Percentiles rank a stretch among this genome's conserved stretches.
These are phyloP conservation scores for Backusella mclennaniae DNA, from an alignment of 192 early-diverging fungal genomes.

Conservation along the genomic window DNA sequence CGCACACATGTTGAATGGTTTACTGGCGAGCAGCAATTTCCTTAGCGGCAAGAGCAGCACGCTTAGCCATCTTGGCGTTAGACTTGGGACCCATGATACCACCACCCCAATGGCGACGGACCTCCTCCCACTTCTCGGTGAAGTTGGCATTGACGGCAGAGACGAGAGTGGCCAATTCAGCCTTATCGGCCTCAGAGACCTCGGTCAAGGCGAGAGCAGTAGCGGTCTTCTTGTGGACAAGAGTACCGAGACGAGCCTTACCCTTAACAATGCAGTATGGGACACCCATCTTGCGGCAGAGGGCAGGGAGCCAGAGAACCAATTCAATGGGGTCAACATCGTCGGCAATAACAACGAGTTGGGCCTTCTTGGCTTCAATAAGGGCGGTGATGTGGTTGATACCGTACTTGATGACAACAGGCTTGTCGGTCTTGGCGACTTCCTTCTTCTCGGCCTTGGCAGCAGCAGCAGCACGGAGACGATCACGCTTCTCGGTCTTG, in stretches of 20 bases:
- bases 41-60: conserved; percentile 55
- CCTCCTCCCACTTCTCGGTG: conserved; percentile 92
- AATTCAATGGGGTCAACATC: conserved; percentile 99
- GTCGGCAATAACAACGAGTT: conserved; percentile 98
- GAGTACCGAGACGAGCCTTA: conserved; percentile 97
- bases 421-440: conserved; percentile 86
- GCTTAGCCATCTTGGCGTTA: conserved; percentile 77
- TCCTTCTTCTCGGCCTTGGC: conserved; percentile 88
- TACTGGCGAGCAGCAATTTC: conserved; percentile 46
- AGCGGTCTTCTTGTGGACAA: conserved; percentile 99
- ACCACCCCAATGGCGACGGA: conserved; percentile 95
- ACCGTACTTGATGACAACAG: conserved; percentile 96
- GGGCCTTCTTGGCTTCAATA: conserved; percentile 98
- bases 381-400: conserved; percentile 99
- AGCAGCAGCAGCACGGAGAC: conserved; percentile 85
- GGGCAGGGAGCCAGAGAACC: conserved; percentile 97
- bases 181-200: conserved; percentile 94
- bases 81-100: conserved; percentile 97
- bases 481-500: conserved; percentile 93
- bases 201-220: conserved; percentile 95
- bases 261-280: conserved; percentile 99
- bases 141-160: conserved; percentile 93
- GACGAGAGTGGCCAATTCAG: conserved; percentile 81
- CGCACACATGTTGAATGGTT: neutral
- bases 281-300: conserved; percentile 99